These are phyloP conservation scores for Myrica gale DNA, from an alignment of 306 rosid species.

Conservation along the genomic window DNA sequence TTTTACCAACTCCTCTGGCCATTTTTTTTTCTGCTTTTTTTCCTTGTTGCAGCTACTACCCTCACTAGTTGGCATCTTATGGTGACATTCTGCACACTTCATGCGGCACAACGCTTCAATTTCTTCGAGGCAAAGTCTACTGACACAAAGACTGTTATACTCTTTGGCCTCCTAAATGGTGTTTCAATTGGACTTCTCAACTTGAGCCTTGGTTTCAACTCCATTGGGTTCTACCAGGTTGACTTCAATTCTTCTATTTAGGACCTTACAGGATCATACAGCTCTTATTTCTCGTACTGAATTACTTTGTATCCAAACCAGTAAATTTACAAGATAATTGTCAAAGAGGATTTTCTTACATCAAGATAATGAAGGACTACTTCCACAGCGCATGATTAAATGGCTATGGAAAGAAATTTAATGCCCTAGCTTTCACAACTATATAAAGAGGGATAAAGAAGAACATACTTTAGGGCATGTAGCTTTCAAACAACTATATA, in stretches of 20 bases:
- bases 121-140: constrained; percentile 70
- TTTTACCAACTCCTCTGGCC: neutral
- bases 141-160: constrained; percentile 78
- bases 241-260: neutral
- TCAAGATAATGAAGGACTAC: neutral
- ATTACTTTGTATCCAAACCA: neutral
- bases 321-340: neutral
- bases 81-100: constrained; percentile 94
- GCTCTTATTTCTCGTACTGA: neutral
- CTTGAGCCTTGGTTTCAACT: constrained; percentile 93
- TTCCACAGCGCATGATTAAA: neutral
- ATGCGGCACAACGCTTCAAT: constrained; percentile 76
- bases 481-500: neutral
- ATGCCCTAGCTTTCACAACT: neutral
- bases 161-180: constrained; percentile 87
- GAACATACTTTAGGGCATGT: neutral
- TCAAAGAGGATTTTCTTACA: neutral
- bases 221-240: constrained; percentile 98
- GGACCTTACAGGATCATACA: neutral
- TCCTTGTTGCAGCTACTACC: constrained; percentile 61
- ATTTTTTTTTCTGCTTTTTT: neutral
- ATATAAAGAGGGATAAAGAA: neutral
- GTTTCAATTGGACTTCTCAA: constrained; percentile 92
- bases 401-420: neutral
- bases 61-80: constrained; percentile 98